phyloP scores from a whole-genome alignment of 1,284 basidiomycete genomes.

The Austropuccinia psidii region DNA sequence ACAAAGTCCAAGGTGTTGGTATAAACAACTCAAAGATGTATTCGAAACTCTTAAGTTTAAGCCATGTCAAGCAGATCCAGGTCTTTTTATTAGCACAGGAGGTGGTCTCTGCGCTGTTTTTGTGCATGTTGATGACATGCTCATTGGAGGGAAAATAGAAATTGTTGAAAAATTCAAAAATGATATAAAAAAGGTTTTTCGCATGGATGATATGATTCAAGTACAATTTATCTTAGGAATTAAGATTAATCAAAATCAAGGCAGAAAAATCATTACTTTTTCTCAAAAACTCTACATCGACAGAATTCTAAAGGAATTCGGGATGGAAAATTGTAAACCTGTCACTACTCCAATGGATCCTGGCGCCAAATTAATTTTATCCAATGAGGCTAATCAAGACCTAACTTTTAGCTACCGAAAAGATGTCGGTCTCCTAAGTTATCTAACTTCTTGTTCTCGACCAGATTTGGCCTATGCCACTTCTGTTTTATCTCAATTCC shows the following conservation, averaged over 20 bases:
- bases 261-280: neutral
- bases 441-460: no score
- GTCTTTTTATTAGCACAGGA: neutral
- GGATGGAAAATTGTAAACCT: neutral
- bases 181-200: neutral
- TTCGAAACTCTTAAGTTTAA: neutral
- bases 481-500: no score
- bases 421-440: no score
- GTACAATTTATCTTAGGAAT: neutral
- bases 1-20: slow-evolving; percentile 1
- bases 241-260: neutral
- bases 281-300: neutral
- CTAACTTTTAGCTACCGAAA: no score
- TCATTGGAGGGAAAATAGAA: neutral
- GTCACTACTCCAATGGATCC: neutral
- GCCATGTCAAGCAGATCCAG: neutral
- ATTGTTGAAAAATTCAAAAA: neutral
- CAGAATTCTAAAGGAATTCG: neutral
- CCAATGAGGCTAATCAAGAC: no score
- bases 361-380: no score
- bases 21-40: neutral
- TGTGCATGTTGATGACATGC: neutral
- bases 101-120: neutral
- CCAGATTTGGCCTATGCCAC: no score
- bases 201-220: slow-evolving; percentile 1